A percentile compares a stretch with the other conserved stretches of the same genome.
These are phyloP conservation scores for Tuber melanosporum DNA, from an alignment of 495 filamentous ascomycete genomes.

Conservation along the genomic window DNA sequence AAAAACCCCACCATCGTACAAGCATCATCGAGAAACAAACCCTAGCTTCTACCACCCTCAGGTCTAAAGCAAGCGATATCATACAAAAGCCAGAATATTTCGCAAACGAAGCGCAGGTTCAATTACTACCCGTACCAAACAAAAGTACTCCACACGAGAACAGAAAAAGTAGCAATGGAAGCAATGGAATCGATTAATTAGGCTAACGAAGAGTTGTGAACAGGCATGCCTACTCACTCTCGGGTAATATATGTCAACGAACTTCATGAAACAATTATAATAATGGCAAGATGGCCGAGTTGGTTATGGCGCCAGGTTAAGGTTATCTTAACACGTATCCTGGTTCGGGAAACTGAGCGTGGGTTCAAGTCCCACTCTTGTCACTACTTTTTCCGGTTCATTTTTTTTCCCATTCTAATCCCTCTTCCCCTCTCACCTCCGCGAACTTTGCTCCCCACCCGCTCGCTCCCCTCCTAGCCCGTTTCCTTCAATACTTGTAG, in stretches of 20 bases:
- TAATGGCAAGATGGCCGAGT: conserved; percentile 30
- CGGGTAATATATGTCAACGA: neutral
- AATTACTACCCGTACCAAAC: neutral
- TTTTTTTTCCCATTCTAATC: neutral
- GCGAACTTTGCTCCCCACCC: neutral
- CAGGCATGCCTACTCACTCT: too few relatives aligned
- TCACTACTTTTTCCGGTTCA: conserved; percentile 5
- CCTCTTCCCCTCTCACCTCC: neutral
- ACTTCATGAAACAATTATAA: neutral
- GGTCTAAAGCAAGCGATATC: neutral
- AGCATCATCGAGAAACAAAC: neutral
- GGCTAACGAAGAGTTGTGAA: too few relatives aligned
- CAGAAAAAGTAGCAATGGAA: too few relatives aligned
- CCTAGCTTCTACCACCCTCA: neutral
- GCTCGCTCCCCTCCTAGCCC: too few relatives aligned
- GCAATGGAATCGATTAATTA: too few relatives aligned
- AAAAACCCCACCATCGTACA: neutral
- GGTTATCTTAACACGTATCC: conserved; percentile 29
- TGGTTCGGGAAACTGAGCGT: conserved; percentile 35
- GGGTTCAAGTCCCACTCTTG: conserved; percentile 38
- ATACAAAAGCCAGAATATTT: neutral
- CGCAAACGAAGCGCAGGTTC: neutral
- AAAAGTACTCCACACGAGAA: too few relatives aligned
- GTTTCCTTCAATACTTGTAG: too few relatives aligned
- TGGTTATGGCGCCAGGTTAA: conserved; percentile 37